These are phyloP conservation scores for Quercus bicolor DNA, from an alignment of 306 rosid genomes.

Conservation along the genomic window DNA sequence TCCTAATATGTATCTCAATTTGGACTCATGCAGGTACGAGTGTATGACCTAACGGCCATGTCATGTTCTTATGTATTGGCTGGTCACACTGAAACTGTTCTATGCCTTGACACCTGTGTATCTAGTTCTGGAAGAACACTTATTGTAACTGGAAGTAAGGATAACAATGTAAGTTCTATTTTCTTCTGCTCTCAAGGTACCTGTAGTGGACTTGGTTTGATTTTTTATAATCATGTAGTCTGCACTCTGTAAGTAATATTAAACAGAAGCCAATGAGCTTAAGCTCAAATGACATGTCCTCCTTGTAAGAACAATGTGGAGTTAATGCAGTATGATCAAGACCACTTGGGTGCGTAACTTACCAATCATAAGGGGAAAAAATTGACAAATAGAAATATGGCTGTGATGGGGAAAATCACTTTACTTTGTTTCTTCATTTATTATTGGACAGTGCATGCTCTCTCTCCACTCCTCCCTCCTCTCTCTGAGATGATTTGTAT, in stretches of 20 bases:
- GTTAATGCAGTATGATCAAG: not conserved
- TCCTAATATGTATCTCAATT: conserved; percentile 11
- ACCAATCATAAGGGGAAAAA: not conserved
- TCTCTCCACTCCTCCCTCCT: not conserved
- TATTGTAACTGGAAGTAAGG: conserved; percentile 88
- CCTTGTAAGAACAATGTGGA: not conserved
- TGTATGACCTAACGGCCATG: conserved; percentile 80
- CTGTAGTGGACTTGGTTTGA: not conserved
- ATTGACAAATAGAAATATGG: not conserved
- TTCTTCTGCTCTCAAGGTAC: conserved; percentile 6
- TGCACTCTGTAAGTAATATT: not conserved
- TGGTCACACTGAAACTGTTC: conserved; percentile 78
- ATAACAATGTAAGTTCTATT: conserved; percentile 65
- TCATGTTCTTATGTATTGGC: conserved; percentile 84
- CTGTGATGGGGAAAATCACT: not conserved
- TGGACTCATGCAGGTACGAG: conserved; percentile 76
- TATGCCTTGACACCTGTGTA: conserved; percentile 87
- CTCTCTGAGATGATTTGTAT: not conserved
- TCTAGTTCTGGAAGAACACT: conserved; percentile 69
- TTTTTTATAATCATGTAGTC: not conserved
- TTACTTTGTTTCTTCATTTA: not conserved
- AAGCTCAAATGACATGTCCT: not conserved
- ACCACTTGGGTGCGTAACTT: not conserved
- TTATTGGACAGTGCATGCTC: not conserved
- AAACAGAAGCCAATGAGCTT: not conserved